Conservation (phyloP, 1,139 yeast species). For the Protomyces gravidus region DNA sequence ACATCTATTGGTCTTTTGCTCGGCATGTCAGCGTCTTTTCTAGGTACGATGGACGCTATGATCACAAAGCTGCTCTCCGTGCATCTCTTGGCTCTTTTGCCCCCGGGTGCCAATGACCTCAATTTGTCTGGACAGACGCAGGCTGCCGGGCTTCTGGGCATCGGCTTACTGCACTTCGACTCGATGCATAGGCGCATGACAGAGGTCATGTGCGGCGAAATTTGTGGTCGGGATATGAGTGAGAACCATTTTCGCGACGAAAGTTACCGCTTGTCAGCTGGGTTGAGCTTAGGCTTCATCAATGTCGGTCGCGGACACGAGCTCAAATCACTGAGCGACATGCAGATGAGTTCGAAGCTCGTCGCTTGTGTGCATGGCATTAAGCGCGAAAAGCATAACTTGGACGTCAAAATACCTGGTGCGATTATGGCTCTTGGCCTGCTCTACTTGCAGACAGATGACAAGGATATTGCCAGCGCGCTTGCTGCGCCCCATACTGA, state of each 20-base stretch:
- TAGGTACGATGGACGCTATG: conserved; percentile 80
- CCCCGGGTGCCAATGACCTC: conserved; percentile 84
- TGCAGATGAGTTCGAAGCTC: conserved; percentile 64
- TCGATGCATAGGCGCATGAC: conserved; percentile 86
- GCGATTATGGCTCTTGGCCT: conserved; percentile 72
- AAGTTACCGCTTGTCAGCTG: conserved; percentile 83
- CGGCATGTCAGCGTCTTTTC: conserved; percentile 88
- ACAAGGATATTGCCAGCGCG: conserved; percentile 57
- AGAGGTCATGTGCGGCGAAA: conserved; percentile 66
- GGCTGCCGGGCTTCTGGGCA: conserved; percentile 85
- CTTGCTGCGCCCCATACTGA: conserved; percentile 60
- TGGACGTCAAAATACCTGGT: conserved; percentile 76
- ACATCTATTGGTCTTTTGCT: conserved; percentile 82
- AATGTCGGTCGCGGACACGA: conserved; percentile 74
- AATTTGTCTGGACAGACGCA: conserved; percentile 81
- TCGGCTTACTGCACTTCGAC: conserved; percentile 75
- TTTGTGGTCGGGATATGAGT: conserved; percentile 41
- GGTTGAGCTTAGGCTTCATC: conserved; percentile 81
- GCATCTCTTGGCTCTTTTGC: conserved; percentile 86
- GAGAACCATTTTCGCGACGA: conserved; percentile 50
- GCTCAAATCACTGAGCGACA: conserved; percentile 60
- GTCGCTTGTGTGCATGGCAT: conserved; percentile 61
- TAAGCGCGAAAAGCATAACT: conserved; percentile 48
- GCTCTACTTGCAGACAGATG: conserved; percentile 66
- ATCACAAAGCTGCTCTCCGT: conserved; percentile 87